Percentiles rank a stretch among this genome's conserved stretches.
phyloP scores from a whole-genome alignment of 768 basidiomycete species.

The Lentinula aciculospora region DNA sequence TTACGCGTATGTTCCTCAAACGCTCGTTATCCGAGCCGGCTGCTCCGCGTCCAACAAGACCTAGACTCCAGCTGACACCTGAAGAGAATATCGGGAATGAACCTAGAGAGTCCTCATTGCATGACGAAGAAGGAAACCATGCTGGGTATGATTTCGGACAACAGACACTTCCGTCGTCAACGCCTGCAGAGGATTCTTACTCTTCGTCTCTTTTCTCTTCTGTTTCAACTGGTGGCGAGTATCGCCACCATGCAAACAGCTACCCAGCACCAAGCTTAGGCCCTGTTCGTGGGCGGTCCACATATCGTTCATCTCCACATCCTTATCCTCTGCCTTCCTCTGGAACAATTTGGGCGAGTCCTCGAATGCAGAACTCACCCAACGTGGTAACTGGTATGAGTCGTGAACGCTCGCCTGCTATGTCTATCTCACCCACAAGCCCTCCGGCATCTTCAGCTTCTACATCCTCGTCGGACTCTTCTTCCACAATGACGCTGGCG shows the following conservation, averaged over 20 bases:
- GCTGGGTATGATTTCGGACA: neutral
- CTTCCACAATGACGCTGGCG: neutral
- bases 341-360: neutral
- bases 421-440: neutral
- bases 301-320: neutral
- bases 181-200: neutral
- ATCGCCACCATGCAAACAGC: neutral
- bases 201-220: neutral
- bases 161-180: neutral
- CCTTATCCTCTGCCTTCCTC: neutral
- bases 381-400: neutral
- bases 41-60: neutral
- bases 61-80: neutral
- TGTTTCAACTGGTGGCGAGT: neutral
- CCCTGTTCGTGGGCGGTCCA: neutral
- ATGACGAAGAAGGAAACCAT: neutral
- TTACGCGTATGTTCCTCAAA: constrained; percentile 4
- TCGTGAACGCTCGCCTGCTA: neutral
- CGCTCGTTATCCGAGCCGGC: neutral
- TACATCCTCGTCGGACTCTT: neutral
- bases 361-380: neutral
- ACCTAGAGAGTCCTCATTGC: neutral
- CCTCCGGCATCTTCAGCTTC: neutral
- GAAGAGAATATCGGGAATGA: neutral
- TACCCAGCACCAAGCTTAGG: neutral